phyloP scores from a whole-genome alignment of 345 rosid species.

The Hirschfeldia incana region DNA sequence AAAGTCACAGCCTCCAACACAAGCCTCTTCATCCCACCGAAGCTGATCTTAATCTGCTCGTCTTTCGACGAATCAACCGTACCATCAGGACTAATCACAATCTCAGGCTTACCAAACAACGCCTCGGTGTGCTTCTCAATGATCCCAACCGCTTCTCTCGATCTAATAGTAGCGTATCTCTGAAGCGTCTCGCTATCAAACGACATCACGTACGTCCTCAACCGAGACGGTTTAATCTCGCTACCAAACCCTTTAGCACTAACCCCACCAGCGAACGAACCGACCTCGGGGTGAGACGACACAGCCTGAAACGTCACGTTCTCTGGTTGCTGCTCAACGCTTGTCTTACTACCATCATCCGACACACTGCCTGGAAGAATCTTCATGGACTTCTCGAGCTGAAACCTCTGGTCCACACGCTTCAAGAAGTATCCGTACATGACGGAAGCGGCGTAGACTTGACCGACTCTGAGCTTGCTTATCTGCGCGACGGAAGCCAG shows the following conservation, averaged over 20 bases:
- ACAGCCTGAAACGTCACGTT: slow-evolving; percentile 41
- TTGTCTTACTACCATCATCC: slow-evolving; percentile 41
- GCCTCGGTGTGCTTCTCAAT: slow-evolving; percentile 99
- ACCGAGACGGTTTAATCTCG: slow-evolving; percentile 60
- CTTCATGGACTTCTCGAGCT: slow-evolving; percentile 94
- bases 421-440: slow-evolving; percentile 98
- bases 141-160: slow-evolving; percentile 85
- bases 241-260: slow-evolving; percentile 58
- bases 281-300: slow-evolving; percentile 64
- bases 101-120: slow-evolving; percentile 90
- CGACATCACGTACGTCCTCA: slow-evolving; percentile 84
- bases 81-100: slow-evolving; percentile 64
- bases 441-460: slow-evolving; percentile 97
- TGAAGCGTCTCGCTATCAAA: slow-evolving; percentile 94
- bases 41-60: slow-evolving; percentile 77
- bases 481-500: slow-evolving; percentile 61
- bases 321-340: slow-evolving; percentile 31
- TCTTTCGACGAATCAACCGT: slow-evolving; percentile 74
- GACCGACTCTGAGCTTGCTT: slow-evolving; percentile 90
- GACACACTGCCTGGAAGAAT: slow-evolving; percentile 53
- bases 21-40: slow-evolving; percentile 81
- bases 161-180: slow-evolving; percentile 82
- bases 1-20: slow-evolving; percentile 94
- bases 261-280: slow-evolving; percentile 56
- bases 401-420: slow-evolving; percentile 90